Evolutionary conservation across 768 basidiomycete genomes (phyloP), one percentile per base, ranked within the genome.

Genomic region (Amanita inopinata): DNA sequence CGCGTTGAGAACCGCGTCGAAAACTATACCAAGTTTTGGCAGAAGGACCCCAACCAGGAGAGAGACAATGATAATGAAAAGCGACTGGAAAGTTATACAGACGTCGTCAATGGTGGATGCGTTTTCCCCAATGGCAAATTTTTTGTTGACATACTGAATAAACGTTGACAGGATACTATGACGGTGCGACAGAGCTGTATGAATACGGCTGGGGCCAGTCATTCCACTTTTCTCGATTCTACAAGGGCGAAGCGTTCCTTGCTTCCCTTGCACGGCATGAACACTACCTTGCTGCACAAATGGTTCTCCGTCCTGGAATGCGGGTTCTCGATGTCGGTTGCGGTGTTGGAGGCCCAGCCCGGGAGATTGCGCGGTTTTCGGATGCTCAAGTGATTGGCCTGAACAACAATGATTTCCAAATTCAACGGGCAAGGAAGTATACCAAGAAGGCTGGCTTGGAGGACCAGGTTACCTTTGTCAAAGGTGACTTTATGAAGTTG

Each of bases 181-280:
- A 99, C 59, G 94, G 90, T 52, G 91, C 89, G 5, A 98, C 94
- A 3, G 80, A 89, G 57, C 69, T 97, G 46, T 96, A 97, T 66
- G 93, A 97, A 60, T 96, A 86, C 54, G 92, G 87, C 40, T 90
- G 91, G 92, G 76, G 76, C 1, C 70, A 80, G 43, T 90, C 83
- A 4, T 96, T 96, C 78, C 93, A 97, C 64, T 96, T 96, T 62
- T 94, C 87, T 43, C 89, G 94, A 24, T 98, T 94, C 72, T 91
- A 85, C 76, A 84, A 83, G 63, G 94, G 93, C 49, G 84, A 90
- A 59, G 74, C 72, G 0, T 84, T 84, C 60, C 59, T 70, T 17
- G 76, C 79, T 14, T 78, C 81, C 4, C 64, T 90, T 40, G 92
- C 94, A 19, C 83, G 96, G 31, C 94, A 98, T 55, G 94, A 99